Percentiles rank a stretch among this genome's conserved stretches.
phyloP scores from a whole-genome alignment of 2,329 filamentous ascomycete genomes.

The Ophiostoma sp. region DNA sequence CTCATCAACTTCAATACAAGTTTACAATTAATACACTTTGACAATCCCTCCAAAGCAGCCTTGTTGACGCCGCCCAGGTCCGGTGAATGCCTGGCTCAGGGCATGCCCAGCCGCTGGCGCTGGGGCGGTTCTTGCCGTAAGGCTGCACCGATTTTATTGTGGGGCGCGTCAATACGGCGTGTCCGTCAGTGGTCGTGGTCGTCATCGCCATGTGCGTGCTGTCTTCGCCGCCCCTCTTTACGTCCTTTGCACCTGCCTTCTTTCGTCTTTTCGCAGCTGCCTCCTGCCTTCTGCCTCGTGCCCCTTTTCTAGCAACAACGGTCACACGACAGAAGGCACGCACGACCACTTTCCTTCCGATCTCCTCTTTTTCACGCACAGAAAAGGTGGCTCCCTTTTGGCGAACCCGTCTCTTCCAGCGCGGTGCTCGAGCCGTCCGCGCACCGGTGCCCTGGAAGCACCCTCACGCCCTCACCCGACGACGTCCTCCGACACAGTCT shows the following conservation, averaged over 20 bases:
- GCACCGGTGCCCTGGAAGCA: slow-evolving; percentile 23
- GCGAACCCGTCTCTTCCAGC: slow-evolving; percentile 20
- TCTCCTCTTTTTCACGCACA: background rate
- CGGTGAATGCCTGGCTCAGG: background rate
- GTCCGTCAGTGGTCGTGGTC: background rate
- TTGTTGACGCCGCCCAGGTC: background rate
- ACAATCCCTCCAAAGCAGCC: too few species aligned
- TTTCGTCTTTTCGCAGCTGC: background rate
- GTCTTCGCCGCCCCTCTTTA: background rate
- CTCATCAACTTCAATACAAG: too few species aligned
- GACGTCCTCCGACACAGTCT: background rate
- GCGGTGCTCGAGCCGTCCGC: slow-evolving; percentile 22
- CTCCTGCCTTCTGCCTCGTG: background rate
- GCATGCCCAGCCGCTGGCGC: background rate
- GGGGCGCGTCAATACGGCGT: background rate
- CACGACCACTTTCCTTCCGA: too few species aligned
- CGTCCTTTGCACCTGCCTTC: background rate
- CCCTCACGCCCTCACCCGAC: slow-evolving; percentile 15
- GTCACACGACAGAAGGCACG: background rate
- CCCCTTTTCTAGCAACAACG: background rate
- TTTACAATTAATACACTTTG: background rate
- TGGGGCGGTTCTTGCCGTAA: slow-evolving; percentile 20
- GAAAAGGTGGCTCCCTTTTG: slow-evolving; percentile 24
- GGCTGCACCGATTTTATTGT: slow-evolving; percentile 6
- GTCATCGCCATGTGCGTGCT: slow-evolving; percentile 2